Base-by-base conservation (phyloP, 805 yeast species). In the Pichia eremophila region DNA sequence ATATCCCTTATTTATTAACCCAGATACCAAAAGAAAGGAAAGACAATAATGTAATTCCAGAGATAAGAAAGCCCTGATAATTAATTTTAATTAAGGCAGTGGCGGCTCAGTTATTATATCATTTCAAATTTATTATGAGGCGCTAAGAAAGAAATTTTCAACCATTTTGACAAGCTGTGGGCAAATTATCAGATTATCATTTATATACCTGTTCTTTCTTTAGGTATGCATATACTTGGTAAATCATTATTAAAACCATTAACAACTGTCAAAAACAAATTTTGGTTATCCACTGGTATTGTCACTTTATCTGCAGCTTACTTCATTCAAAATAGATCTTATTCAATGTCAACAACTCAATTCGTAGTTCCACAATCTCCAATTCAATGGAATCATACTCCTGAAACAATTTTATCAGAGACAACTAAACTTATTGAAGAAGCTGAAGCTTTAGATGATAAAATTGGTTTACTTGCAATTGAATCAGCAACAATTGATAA, bases 371-470 rank as follows among this genome's bases (percentile, higher is more conserved):
- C 72, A 17, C 72, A 69, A 48, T 9, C 47, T 4, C 68, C 75
- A 27, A 82, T 85, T 14, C 47, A 55, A 25, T 85, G 95, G 95
- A 64, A 69, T 19, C 75, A 72, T 54, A 70, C 85, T 7, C 74
- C 86, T 1, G 75, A 69, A 15, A 65, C 71, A 17, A 69, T 84
- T 44, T 37, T 65, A 9, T 45, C 57, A 3, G 61, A 66, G 36
- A 74, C 84, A 2, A 67, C 74, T 15, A 61, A 64, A 17, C 60
- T 77, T 47, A 70, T 81, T 45, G 60, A 63, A 2, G 65, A 67
- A 31, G 70, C 75, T 19, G 70, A 63, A 41, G 62, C 57, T 3
- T 58, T 79, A 41, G 76, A 79, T 55, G 84, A 86, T 57, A 46
- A 58, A 28, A 67, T 85, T 49, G 86, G 80, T 10, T 55, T 68